Evolutionary conservation across 768 basidiomycete genomes (phyloP).

Genomic region (Hericium alpestre): DNA sequence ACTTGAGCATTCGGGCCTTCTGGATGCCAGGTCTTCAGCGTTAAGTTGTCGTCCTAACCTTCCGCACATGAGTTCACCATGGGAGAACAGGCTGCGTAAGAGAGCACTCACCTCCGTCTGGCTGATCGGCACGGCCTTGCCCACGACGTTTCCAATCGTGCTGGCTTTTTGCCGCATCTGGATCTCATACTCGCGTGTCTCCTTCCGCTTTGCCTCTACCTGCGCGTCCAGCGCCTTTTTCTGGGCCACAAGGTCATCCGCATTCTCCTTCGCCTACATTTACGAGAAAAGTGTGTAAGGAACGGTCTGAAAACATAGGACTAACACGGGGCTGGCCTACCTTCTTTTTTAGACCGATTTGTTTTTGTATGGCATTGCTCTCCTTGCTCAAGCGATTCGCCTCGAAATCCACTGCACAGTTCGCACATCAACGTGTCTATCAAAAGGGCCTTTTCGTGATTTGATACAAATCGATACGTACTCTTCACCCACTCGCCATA

Average conservation of each 20-base stretch:
- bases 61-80: neutral
- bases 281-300: neutral
- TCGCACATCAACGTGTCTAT: neutral
- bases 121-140: conserved; percentile 76
- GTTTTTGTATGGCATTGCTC: conserved; percentile 86
- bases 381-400: conserved; percentile 67
- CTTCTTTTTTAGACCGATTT: conserved; percentile 92
- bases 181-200: conserved; percentile 64
- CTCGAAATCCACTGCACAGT: conserved; percentile 74
- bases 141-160: conserved; percentile 87
- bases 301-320: neutral
- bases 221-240: conserved; percentile 82
- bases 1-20: conserved; percentile 63
- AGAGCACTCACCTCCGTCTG: conserved; percentile 62
- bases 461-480: conserved; percentile 30
- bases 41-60: conserved; percentile 78
- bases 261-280: conserved; percentile 77
- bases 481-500: conserved; percentile 92
- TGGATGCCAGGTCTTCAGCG: conserved; percentile 79
- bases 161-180: conserved; percentile 74
- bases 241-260: conserved; percentile 73
- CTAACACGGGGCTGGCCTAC: conserved; percentile 23
- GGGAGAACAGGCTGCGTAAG: neutral
- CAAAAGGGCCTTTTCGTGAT: neutral
- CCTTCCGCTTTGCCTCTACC: conserved; percentile 65